These are phyloP conservation scores for Beauveria sp. DNA, from an alignment of 2,329 filamentous ascomycete species.

Conservation along the genomic window DNA sequence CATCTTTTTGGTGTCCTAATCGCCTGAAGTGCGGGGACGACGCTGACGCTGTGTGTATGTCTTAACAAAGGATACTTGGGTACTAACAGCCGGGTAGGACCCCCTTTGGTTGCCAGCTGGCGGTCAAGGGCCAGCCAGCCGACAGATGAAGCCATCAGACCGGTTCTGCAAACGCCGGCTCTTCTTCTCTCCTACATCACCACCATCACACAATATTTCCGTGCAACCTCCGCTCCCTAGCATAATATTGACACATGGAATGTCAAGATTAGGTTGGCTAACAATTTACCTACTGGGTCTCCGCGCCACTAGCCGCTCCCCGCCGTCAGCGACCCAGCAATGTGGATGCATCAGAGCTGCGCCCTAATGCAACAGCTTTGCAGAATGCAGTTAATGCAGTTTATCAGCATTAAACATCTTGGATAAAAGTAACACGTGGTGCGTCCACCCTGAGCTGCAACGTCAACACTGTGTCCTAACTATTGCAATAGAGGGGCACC, in stretches of 20 bases:
- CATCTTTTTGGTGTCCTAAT: neutral
- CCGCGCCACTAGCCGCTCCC: neutral
- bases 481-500: no score
- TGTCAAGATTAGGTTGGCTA: constrained; percentile 23
- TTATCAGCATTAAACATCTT: neutral
- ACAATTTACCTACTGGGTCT: neutral
- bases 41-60: neutral
- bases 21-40: neutral
- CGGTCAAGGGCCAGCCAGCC: neutral
- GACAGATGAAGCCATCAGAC: neutral
- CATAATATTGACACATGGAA: constrained; percentile 12
- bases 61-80: neutral
- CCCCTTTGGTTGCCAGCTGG: neutral
- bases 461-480: neutral
- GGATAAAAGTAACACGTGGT: neutral
- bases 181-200: neutral
- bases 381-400: neutral
- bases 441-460: neutral
- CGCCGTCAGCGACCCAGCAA: constrained; percentile 5
- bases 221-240: neutral
- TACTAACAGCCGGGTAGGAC: neutral
- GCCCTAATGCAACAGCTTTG: constrained; percentile 9
- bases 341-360: neutral
- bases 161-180: neutral
- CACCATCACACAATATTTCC: neutral